A percentile compares a stretch with the other conserved stretches of the same genome.
Evolutionary conservation across 2,329 filamentous ascomycete species (phyloP).

Genomic region (Biscogniauxia sp.): DNA sequence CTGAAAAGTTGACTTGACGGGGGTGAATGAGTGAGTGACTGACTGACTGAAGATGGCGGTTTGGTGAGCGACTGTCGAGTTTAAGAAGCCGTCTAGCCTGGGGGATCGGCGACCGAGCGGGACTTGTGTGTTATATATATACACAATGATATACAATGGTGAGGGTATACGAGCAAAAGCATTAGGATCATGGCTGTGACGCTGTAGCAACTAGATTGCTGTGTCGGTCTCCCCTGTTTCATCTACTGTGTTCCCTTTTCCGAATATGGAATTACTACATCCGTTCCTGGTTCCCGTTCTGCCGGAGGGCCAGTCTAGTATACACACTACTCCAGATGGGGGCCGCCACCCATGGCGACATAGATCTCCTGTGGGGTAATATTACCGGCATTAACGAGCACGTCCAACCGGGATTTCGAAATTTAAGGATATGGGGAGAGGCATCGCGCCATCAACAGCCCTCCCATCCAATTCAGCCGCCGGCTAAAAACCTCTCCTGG

Average conservation of each 20-base stretch:
- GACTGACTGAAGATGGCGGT: conserved; percentile 4
- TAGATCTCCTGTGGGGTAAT: not conserved
- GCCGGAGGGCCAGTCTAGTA: not conserved
- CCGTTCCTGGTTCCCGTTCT: conserved; percentile 20
- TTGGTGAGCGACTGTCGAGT: not conserved
- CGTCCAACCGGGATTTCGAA: not conserved
- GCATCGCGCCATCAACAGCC: not conserved
- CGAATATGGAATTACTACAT: conserved; percentile 13
- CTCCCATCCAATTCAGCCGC: not conserved
- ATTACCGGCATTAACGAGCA: not conserved
- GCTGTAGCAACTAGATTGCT: not conserved
- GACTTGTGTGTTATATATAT: not conserved
- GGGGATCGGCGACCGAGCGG: not conserved
- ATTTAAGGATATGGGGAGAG: not conserved
- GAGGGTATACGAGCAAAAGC: not conserved
- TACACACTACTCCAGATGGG: not conserved
- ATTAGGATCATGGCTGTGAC: not conserved
- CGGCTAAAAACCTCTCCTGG: not conserved
- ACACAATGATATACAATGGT: not conserved
- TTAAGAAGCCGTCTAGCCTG: not conserved
- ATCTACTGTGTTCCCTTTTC: not conserved
- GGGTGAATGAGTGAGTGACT: not conserved
- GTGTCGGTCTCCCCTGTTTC: not conserved
- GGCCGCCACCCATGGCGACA: not conserved
- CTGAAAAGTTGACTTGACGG: conserved; percentile 4